Percentiles rank a stretch among this genome's conserved stretches.
Evolutionary conservation across 116 monocot species (phyloP).

Genomic region (Zostera marina): DNA sequence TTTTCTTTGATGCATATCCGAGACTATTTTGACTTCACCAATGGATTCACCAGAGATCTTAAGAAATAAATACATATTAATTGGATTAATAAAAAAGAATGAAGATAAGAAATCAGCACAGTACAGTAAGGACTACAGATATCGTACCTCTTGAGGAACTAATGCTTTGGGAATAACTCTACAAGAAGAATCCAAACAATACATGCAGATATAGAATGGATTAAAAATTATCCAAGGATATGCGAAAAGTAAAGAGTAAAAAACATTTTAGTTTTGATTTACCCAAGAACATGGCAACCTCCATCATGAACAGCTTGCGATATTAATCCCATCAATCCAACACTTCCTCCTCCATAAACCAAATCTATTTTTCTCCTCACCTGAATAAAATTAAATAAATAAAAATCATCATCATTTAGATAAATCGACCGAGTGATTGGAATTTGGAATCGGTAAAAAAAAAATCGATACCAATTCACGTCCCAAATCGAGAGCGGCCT

Average conservation of each 20-base stretch:
- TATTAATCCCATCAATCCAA: conserved; percentile 75
- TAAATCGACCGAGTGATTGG: neutral
- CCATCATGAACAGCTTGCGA: conserved; percentile 55
- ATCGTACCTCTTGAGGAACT: conserved; percentile 66
- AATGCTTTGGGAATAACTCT: conserved; percentile 87
- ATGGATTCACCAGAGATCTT: conserved; percentile 73
- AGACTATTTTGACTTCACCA: conserved; percentile 58
- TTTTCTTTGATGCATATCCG: conserved; percentile 89
- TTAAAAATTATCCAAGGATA: neutral
- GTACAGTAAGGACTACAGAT: neutral
- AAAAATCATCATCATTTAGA: no score
- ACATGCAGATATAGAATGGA: neutral
- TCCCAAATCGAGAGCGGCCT: conserved; percentile 41
- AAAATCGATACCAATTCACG: conserved; percentile 23
- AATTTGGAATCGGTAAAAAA: neutral
- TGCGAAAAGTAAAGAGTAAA: no score
- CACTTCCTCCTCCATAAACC: conserved; percentile 89
- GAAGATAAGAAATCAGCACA: neutral
- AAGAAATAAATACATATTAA: neutral
- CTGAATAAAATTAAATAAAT: conserved; percentile 2
- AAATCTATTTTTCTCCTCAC: conserved; percentile 51
- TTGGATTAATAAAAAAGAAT: neutral
- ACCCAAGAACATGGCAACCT: conserved; percentile 76
- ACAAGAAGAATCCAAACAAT: conserved; percentile 2
- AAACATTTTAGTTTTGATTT: neutral